Evolutionary conservation across 2,329 filamentous ascomycete species (phyloP).

Genomic region (Gnomoniopsis sp.): DNA sequence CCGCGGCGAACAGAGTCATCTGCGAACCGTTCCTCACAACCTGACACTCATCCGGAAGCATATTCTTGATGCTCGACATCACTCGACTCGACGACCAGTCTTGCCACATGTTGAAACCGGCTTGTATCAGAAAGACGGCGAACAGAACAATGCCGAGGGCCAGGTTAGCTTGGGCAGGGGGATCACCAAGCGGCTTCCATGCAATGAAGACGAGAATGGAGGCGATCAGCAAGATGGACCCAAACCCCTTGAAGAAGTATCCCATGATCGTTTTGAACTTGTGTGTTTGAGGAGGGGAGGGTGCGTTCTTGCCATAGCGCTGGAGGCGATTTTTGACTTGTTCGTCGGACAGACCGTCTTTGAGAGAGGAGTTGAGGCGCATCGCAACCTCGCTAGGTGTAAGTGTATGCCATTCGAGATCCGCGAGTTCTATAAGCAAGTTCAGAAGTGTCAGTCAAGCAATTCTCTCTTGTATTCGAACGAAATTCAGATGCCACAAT

Average conservation of each 20-base stretch:
- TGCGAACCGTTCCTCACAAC: slow-evolving; percentile 58
- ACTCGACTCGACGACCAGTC: slow-evolving; percentile 75
- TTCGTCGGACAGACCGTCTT: slow-evolving; percentile 56
- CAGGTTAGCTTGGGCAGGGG: slow-evolving; percentile 65
- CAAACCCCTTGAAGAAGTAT: slow-evolving; percentile 78
- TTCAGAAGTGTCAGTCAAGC: slow-evolving; percentile 18
- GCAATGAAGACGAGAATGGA: slow-evolving; percentile 71
- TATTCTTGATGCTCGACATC: slow-evolving; percentile 75
- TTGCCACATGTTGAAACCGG: slow-evolving; percentile 66
- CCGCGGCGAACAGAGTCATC: slow-evolving; percentile 38
- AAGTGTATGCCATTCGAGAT: slow-evolving; percentile 67
- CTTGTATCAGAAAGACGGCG: slow-evolving; percentile 67
- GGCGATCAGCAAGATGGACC: slow-evolving; percentile 65
- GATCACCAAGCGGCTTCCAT: slow-evolving; percentile 71
- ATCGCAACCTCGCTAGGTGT: slow-evolving; percentile 54
- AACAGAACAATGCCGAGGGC: slow-evolving; percentile 71
- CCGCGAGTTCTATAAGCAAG: slow-evolving; percentile 48
- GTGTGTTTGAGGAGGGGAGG: slow-evolving; percentile 61
- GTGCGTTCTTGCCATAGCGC: slow-evolving; percentile 65
- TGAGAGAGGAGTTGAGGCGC: slow-evolving; percentile 54
- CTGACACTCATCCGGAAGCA: slow-evolving; percentile 72
- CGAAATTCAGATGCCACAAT: too few relatives aligned
- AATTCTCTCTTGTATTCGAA: too few relatives aligned
- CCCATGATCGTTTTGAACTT: slow-evolving; percentile 55
- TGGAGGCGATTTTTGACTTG: slow-evolving; percentile 52